A percentile compares a stretch with the other conserved stretches of the same genome.
Conservation (phyloP, 495 filamentous ascomycete species). For the Neurospora sublineolata region DNA sequence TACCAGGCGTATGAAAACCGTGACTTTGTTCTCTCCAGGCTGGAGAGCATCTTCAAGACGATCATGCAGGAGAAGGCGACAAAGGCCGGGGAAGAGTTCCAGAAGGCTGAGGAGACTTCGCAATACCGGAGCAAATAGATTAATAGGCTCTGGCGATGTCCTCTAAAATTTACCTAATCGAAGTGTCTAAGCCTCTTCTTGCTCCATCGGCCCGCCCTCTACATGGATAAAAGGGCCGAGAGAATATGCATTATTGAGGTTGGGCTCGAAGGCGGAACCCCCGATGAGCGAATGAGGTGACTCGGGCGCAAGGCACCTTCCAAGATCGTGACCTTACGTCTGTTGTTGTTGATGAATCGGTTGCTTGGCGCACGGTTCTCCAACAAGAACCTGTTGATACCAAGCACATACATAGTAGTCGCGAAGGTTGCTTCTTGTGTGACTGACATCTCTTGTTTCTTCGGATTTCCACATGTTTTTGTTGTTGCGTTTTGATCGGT, state of each 20-base stretch:
- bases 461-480: neutral
- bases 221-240: neutral
- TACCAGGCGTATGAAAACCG: constrained; percentile 46
- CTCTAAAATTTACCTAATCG: neutral
- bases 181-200: neutral
- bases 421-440: neutral
- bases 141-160: neutral
- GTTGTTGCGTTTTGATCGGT: neutral
- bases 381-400: neutral
- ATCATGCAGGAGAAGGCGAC: constrained; percentile 16
- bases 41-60: constrained; percentile 39
- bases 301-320: neutral
- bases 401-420: neutral
- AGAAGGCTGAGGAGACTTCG: constrained; percentile 4
- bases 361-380: neutral
- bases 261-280: neutral
- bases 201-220: neutral
- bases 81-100: neutral
- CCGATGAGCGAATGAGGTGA: neutral
- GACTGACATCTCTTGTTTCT: neutral
- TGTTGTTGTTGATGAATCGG: neutral
- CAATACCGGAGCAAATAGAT: constrained; percentile 12
- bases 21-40: constrained; percentile 36
- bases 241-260: neutral
- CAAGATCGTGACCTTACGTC: neutral